Percentiles rank a stretch among this genome's conserved stretches.
Evolutionary conservation across 805 yeast species (phyloP).

Genomic region (Myxozyma sirexii): DNA sequence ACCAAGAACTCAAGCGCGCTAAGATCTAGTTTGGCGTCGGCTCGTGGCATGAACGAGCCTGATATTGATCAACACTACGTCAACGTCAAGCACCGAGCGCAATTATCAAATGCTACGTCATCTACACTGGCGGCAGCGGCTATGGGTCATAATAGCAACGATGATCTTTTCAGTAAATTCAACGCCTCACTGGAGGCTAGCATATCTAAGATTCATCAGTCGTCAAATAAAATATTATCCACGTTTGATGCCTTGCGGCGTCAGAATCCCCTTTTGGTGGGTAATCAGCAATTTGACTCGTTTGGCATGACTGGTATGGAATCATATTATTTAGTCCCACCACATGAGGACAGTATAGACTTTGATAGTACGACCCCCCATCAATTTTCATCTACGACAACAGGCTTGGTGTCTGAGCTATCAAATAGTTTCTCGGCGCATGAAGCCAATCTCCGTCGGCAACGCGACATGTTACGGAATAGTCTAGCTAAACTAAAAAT

Average conservation of each 20-base stretch:
- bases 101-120: not conserved
- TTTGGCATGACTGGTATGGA: conserved; percentile 11
- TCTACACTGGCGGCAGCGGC: conserved; percentile 11
- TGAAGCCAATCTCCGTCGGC: conserved; percentile 39
- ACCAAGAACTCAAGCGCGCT: conserved; percentile 1
- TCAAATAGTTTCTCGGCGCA: conserved; percentile 34
- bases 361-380: not conserved
- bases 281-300: not conserved
- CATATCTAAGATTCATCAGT: conserved; percentile 21
- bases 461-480: conserved; percentile 40
- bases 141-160: conserved; percentile 6
- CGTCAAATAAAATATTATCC: conserved; percentile 30
- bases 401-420: conserved; percentile 1
- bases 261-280: not conserved
- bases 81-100: conserved; percentile 11
- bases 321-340: conserved; percentile 43
- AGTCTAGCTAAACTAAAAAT: conserved; percentile 42
- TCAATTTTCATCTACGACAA: not conserved
- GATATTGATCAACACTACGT: conserved; percentile 24
- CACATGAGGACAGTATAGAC: not conserved
- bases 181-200: conserved; percentile 33
- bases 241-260: conserved; percentile 29
- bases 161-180: conserved; percentile 38
- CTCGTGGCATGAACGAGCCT: conserved; percentile 35
- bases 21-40: conserved; percentile 37